Base-by-base conservation (phyloP, 352 stramenopile genomes). In the Globisporangium sylvaticum region DNA sequence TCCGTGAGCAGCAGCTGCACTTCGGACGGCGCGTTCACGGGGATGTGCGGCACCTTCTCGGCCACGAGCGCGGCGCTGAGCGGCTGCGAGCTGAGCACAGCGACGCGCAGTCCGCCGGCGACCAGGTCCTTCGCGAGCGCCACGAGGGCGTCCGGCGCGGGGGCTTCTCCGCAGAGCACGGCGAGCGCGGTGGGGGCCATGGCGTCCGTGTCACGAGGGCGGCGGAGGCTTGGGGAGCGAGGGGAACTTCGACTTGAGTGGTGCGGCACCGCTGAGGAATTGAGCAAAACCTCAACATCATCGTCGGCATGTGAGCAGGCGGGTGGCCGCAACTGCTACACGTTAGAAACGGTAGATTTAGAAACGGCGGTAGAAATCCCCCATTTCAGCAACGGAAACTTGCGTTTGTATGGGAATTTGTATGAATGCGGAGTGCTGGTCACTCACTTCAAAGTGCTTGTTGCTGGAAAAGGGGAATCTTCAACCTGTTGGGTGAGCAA, bases 21-120 rank as follows among this genome's bases (percentile, higher is more conserved):
- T 61, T 94, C 84, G 10, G 72, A 65, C n/a, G 84, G 79, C 32
- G 81, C 74, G 22, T 77, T 59, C 18, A 93, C 79, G n/a, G 80
- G 73, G 58, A 93, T 74, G 65, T 92, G 78, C 46, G 87, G 84
- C 66, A 95, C 76, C 70, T 92, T 92, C 65, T 83, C 85, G 44
- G 80, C 74, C 29, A 89, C 78, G 53, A 95, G 77, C 59, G 87
- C 82, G 37, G 74, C 76, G 29, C 73, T 83, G 58, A 92, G 70
- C 20, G 54, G 61, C 3, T 78, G 68, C 4, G 87, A 92, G 67
- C 75, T 68, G 29, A 95, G 74, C 69, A 81, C 77, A 6, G 84
- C 84, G 46, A 95, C 71, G 57, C 84, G 83, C 61, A 91, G 69
- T 5, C 85, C 83, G 58, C 74, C 69, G 20, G 67, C 12, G 67